phyloP scores from a whole-genome alignment of 352 stramenopile genomes.

The Globisporangium carolinianum region DNA sequence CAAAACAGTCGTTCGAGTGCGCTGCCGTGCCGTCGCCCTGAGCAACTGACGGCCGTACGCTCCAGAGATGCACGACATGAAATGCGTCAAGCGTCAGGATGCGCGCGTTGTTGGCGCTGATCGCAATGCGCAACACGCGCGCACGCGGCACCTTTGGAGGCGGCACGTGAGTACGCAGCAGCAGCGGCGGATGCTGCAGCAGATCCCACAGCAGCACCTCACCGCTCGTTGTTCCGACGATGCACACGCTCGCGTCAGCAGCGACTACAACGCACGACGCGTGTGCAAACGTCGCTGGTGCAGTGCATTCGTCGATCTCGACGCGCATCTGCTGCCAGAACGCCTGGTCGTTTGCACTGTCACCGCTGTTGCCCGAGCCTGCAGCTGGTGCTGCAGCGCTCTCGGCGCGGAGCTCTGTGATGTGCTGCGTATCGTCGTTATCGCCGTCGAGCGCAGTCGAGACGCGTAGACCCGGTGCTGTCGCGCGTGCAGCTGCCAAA shows the following conservation, averaged over 20 bases:
- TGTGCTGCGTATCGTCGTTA: not conserved
- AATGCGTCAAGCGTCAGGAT: conserved; percentile 23
- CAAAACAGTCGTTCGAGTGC: conserved; percentile 37
- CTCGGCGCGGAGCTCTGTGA: not conserved
- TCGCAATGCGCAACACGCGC: conserved; percentile 19
- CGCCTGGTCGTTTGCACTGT: conserved; percentile 2
- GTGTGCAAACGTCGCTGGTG: conserved; percentile 13
- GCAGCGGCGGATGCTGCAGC: conserved; percentile 9
- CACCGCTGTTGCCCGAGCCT: not conserved
- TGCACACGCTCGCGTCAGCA: conserved; percentile 14
- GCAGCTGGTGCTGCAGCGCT: not conserved
- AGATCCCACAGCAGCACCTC: conserved; percentile 31
- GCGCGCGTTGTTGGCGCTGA: conserved; percentile 11
- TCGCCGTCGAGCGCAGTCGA: not conserved
- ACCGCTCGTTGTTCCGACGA: conserved; percentile 25
- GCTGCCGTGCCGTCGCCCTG: not conserved
- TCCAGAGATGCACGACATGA: conserved; percentile 20
- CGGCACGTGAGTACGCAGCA: conserved; percentile 16
- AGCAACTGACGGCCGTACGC: conserved; percentile 8
- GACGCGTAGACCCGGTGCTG: not conserved
- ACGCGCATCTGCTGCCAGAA: conserved; percentile 28
- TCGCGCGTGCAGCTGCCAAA: too few species aligned
- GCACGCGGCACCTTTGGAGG: conserved; percentile 19
- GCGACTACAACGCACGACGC: conserved; percentile 31
- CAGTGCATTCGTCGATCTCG: conserved; percentile 14